Base-by-base conservation (phyloP, 495 filamentous ascomycete genomes). In the Aspergillus homomorphus region DNA sequence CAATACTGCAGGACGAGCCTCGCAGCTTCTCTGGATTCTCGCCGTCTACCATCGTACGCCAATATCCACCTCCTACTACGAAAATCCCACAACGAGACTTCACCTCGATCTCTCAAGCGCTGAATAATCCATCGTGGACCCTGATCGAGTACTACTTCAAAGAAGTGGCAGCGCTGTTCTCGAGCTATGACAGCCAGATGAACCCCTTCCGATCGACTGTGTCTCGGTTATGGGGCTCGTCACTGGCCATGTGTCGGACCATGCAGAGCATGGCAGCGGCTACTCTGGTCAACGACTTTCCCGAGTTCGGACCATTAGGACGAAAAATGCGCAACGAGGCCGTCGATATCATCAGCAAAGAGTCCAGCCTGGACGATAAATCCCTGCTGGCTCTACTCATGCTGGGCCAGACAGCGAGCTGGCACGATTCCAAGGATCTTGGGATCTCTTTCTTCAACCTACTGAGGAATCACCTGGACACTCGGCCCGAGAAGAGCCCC, bases 221-320 rank as follows among this genome's bases (percentile, higher is more conserved):
- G 5, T 80, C 77, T 22, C 77, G 78, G 38, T 70, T 84, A 5
- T 84, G 81, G 80, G 75, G 80, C 22, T 80, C 78, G 12, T 81
- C 80, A 14, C 63, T 82, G 19, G 79, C 81, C 16, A 82, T 84
- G 68, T 84, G 80, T 59, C 80, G 79, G 23, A 82, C 80, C 15
- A 82, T 84, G 66, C 82, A 84, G 62, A 83, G 80, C 54, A 84
- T 84, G 82, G 80, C 82, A 10, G 82, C 82, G 0, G 82, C 82
- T n/a, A 82, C 78, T 9, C 69, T 84, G 0, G 77, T 82, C 7
- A 77, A 82, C 50, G 80, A 81, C 48, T 82, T 83, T 46, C 82
- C 82, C 0, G 74, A 82, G 15, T 82, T 82, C 64, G 70, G 74
- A 4, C 73, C 71, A 0, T 65, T 82, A 20, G 82, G 82, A 1